Evolutionary conservation across 495 filamentous ascomycete species (phyloP).

Genomic region (Aspergillus wentii): DNA sequence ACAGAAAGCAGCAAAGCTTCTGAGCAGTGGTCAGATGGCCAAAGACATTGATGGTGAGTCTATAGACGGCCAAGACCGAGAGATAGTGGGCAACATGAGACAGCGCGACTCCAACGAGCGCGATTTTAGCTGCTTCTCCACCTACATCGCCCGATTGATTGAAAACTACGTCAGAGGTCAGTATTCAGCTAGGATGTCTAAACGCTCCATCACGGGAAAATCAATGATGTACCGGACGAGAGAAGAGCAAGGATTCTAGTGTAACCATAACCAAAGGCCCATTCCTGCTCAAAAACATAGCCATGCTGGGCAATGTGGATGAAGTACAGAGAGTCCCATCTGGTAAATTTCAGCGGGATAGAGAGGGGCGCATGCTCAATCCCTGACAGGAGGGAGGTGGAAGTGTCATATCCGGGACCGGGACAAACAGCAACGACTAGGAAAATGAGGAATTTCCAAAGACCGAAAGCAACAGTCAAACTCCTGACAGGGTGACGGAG

Average conservation of each 20-base stretch:
- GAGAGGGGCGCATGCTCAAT: slow-evolving; percentile 14
- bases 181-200: not conserved
- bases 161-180: slow-evolving; percentile 18
- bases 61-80: slow-evolving; percentile 67
- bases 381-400: slow-evolving; percentile 57
- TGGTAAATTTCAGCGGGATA: slow-evolving; percentile 51
- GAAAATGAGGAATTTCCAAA: slow-evolving; percentile 75
- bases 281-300: slow-evolving; percentile 90
- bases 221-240: slow-evolving; percentile 37
- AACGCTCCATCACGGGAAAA: too few species aligned
- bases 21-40: slow-evolving; percentile 20
- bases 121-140: slow-evolving; percentile 20
- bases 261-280: slow-evolving; percentile 81
- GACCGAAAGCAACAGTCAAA: slow-evolving; percentile 31
- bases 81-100: slow-evolving; percentile 70
- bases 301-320: slow-evolving; percentile 61
- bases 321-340: slow-evolving; percentile 95
- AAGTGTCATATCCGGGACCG: slow-evolving; percentile 84
- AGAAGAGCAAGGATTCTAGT: slow-evolving; percentile 45
- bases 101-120: slow-evolving; percentile 55
- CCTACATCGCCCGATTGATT: slow-evolving; percentile 16
- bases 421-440: slow-evolving; percentile 58
- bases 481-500: slow-evolving; percentile 29
- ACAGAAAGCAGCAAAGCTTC: slow-evolving; percentile 53
- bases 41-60: slow-evolving; percentile 39